Conservation (phyloP, 257 asterid species). For the Scutellaria baicalensis region DNA sequence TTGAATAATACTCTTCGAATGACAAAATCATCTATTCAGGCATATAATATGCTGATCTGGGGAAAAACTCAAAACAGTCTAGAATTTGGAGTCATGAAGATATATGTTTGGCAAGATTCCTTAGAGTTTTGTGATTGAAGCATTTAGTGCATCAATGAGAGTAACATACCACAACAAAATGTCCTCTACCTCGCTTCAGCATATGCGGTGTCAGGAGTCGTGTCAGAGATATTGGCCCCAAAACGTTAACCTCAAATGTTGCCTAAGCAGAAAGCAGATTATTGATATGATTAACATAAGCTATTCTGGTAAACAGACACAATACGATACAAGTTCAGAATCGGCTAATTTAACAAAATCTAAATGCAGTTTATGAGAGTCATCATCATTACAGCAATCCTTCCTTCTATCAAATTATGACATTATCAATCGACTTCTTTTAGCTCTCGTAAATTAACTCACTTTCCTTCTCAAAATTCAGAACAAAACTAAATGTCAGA, state of each 20-base stretch:
- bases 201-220: conserved; percentile 69
- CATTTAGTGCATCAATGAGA: background rate
- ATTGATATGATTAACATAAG: background rate
- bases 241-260: conserved; percentile 72
- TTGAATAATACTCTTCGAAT: background rate
- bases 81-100: background rate
- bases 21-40: background rate
- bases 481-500: background rate
- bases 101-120: background rate
- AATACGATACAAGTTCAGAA: background rate
- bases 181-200: conserved; percentile 93
- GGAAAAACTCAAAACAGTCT: background rate
- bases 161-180: conserved; percentile 86
- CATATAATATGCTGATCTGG: background rate
- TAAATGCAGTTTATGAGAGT: background rate
- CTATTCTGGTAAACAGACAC: background rate
- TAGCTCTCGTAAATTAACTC: background rate
- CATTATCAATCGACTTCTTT: background rate
- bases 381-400: background rate
- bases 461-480: background rate
- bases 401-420: background rate
- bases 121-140: conserved; percentile 5
- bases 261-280: conserved; percentile 50
- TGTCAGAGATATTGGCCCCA: conserved; percentile 90
- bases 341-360: background rate